Evolutionary conservation across 1,284 basidiomycete genomes (phyloP).

Genomic region (Leccinum subrobustum): DNA sequence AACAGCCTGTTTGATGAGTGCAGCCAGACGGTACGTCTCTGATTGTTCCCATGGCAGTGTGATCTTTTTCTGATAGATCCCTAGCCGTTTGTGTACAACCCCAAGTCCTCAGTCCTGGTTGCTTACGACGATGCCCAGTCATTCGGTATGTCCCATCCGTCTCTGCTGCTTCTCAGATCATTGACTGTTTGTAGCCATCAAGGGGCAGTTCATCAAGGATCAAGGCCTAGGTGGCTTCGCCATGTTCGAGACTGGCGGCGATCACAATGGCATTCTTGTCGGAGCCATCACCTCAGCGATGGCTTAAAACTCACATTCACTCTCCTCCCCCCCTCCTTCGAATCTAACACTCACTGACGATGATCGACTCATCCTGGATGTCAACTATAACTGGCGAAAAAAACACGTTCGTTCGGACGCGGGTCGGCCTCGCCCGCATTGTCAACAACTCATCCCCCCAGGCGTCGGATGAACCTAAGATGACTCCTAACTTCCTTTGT

Average conservation of each 20-base stretch:
- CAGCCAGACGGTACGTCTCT: constrained; percentile 61
- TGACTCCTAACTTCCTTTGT: background rate
- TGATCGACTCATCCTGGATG: constrained; percentile 29
- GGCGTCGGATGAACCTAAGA: constrained; percentile 4
- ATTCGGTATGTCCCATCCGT: constrained; percentile 36
- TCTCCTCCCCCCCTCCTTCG: constrained; percentile 8
- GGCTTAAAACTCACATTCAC: constrained; percentile 19
- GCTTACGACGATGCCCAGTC: constrained; percentile 61
- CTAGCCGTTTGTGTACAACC: constrained; percentile 65
- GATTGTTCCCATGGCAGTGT: background rate
- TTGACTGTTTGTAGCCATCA: constrained; percentile 36
- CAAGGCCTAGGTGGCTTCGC: constrained; percentile 58
- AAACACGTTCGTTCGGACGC: background rate
- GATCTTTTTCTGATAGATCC: constrained; percentile 5
- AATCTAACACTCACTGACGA: constrained; percentile 10
- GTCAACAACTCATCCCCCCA: background rate
- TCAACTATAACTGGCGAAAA: background rate
- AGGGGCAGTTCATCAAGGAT: constrained; percentile 57
- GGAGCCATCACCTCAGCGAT: constrained; percentile 46
- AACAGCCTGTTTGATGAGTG: constrained; percentile 57
- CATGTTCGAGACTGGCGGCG: constrained; percentile 64
- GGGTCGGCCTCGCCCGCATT: background rate
- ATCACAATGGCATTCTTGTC: constrained; percentile 55
- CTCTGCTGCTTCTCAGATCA: background rate
- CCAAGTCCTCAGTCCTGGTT: constrained; percentile 50